Percentiles rank a stretch among this genome's conserved stretches.
Evolutionary conservation across 1,284 basidiomycete species (phyloP).

Genomic region (Cutaneotrichosporon mucoides): DNA sequence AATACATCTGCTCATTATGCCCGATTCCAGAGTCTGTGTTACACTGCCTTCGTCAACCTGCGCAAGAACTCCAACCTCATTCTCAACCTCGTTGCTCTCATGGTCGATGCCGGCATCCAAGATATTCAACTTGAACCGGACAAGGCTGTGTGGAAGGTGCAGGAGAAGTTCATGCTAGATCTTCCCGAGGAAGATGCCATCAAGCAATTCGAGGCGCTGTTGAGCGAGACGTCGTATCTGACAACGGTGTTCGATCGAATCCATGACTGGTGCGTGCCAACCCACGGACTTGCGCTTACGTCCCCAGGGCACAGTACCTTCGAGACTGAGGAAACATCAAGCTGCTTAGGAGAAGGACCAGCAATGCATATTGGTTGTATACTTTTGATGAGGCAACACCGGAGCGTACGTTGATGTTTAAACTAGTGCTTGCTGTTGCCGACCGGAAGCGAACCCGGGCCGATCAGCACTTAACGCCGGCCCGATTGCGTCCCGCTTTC

Average conservation of each 20-base stretch:
- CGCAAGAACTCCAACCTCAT: constrained; percentile 98
- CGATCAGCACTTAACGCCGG: too few species aligned
- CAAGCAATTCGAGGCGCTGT: constrained; percentile 86
- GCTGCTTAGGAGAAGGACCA: too few species aligned
- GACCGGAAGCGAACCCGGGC: too few species aligned
- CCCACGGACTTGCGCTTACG: background rate
- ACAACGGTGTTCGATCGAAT: constrained; percentile 88
- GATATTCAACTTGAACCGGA: constrained; percentile 80
- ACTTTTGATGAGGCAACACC: background rate
- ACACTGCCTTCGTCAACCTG: constrained; percentile 91
- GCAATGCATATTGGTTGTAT: background rate
- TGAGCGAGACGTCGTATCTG: constrained; percentile 94
- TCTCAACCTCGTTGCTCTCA: constrained; percentile 89
- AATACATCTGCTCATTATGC: constrained; percentile 85
- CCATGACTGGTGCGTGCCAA: constrained; percentile 53
- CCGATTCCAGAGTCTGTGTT: constrained; percentile 92
- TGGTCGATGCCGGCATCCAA: constrained; percentile 97
- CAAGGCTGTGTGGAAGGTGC: constrained; percentile 64
- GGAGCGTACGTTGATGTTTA: too few species aligned
- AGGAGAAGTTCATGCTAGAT: constrained; percentile 94
- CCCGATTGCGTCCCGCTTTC: too few species aligned
- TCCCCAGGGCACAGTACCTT: constrained; percentile 42
- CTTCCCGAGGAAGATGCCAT: constrained; percentile 94
- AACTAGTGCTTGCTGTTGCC: too few species aligned
- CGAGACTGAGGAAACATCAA: constrained; percentile 27